Percentiles rank a stretch among this genome's conserved stretches.
Conservation (phyloP, 805 yeast genomes). For the Yamadazyma scolyti region DNA sequence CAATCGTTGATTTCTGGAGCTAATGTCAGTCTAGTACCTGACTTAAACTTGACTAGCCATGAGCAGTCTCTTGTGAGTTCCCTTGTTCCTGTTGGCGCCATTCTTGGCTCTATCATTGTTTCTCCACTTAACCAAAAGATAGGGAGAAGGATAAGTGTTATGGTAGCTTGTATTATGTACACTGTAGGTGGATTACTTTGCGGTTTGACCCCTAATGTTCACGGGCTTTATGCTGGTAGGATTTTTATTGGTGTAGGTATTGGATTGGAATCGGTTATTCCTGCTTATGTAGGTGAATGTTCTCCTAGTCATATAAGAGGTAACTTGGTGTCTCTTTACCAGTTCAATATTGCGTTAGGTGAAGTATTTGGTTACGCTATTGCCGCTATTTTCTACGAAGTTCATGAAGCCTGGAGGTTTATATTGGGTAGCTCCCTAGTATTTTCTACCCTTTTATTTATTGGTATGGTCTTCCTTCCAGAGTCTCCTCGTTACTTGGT, state of each 20-base stretch:
- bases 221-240: constrained; percentile 48
- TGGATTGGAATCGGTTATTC: constrained; percentile 64
- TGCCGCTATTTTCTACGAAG: constrained; percentile 58
- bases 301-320: constrained; percentile 60
- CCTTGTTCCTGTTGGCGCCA: constrained; percentile 68
- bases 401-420: constrained; percentile 59
- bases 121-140: constrained; percentile 53
- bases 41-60: constrained; percentile 35
- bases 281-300: constrained; percentile 59
- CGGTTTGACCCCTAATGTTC: constrained; percentile 38
- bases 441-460: constrained; percentile 41
- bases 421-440: constrained; percentile 63
- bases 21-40: constrained; percentile 44
- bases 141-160: constrained; percentile 55
- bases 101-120: constrained; percentile 58
- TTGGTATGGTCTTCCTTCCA: constrained; percentile 37
- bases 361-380: constrained; percentile 63
- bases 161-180: constrained; percentile 56
- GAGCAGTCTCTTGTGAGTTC: constrained; percentile 53
- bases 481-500: constrained; percentile 46
- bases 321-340: constrained; percentile 58
- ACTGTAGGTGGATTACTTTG: constrained; percentile 59
- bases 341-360: constrained; percentile 62
- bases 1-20: constrained; percentile 70
- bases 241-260: constrained; percentile 60